These are phyloP conservation scores for Exserohilum rostratum DNA, from an alignment of 2,329 filamentous ascomycete species.

Conservation along the genomic window DNA sequence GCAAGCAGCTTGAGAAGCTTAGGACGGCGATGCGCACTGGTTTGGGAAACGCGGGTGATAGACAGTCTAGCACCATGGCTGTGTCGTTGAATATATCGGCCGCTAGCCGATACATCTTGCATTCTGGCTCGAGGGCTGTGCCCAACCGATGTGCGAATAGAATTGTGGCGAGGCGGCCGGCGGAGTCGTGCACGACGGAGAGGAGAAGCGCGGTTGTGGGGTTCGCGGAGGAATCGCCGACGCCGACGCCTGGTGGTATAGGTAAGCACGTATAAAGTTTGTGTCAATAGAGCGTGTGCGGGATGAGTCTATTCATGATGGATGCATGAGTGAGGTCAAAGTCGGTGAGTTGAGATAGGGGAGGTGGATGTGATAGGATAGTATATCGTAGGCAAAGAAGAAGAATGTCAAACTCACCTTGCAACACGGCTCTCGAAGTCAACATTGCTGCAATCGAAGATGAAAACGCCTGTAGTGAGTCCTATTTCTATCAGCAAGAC, in stretches of 20 bases:
- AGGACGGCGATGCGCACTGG: constrained; percentile 62
- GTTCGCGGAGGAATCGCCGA: constrained; percentile 78
- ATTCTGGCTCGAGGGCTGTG: constrained; percentile 84
- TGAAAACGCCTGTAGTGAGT: constrained; percentile 84
- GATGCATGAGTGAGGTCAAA: too few species aligned
- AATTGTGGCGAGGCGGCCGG: constrained; percentile 82
- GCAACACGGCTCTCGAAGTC: constrained; percentile 80
- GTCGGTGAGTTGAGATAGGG: too few species aligned
- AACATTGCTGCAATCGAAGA: constrained; percentile 81
- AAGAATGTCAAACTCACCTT: constrained; percentile 57
- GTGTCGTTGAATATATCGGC: constrained; percentile 89
- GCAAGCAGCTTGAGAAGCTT: constrained; percentile 62
- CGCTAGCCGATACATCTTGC: constrained; percentile 85
- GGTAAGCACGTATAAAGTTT: too few species aligned
- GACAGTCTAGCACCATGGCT: constrained; percentile 82
- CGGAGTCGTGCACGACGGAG: constrained; percentile 81
- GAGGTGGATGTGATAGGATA: background rate
- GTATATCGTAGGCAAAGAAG: background rate
- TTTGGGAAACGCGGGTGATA: constrained; percentile 75
- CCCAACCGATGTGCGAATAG: constrained; percentile 83
- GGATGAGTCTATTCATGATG: background rate
- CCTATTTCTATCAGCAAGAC: constrained; percentile 47
- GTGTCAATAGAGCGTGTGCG: too few species aligned
- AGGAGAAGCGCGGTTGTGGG: constrained; percentile 82
- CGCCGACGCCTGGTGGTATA: constrained; percentile 70